Base-by-base conservation (phyloP, 805 yeast species). In the Candida takata region DNA sequence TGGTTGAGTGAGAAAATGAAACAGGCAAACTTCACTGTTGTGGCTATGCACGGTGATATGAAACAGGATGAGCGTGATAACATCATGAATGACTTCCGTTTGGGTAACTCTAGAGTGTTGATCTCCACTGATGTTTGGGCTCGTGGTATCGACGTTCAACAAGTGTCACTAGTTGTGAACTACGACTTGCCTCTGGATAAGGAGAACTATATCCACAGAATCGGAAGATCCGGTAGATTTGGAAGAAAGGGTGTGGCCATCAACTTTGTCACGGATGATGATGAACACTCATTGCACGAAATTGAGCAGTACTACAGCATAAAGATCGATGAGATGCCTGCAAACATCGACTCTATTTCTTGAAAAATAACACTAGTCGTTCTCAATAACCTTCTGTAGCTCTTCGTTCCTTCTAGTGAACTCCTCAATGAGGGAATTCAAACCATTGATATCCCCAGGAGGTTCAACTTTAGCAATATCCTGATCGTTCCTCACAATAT, bases 231-330 rank as follows among this genome's bases (percentile, higher is more conserved):
- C 50, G 98, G 97, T 47, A 79, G 98, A 61, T 90, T 90, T 70
- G 98, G 98, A 52, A 79, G 98, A 66, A 90, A 88, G 71, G 98
- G 95, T 71, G 95, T 84, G 55, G 97, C 98, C 40, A 85, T 90
- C 63, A 92, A 88, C 72, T 83, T 92, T 53, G 79, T 87, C 54
- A 86, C 97, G 39, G 70, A 69, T 48, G 80, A 79, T 34, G 97
- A 92, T 62, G 72, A 70, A 46, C 73, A 70, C 36, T 75, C 72
- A 58, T 70, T 90, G 69, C 74, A 78, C 58, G 95, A 79, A 48
- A 65, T 83, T 47, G 87, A 82, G 57, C 68, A 67, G 58, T 76
- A 75, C 70, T 84, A 84, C 69, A 72, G 80, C 39, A 79, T 79
- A 38, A 80, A 75, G 60, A 79, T 83, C 49, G 74, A 71, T 48